phyloP scores from a whole-genome alignment of 257 asterid species.

The Catharanthus roseus region DNA sequence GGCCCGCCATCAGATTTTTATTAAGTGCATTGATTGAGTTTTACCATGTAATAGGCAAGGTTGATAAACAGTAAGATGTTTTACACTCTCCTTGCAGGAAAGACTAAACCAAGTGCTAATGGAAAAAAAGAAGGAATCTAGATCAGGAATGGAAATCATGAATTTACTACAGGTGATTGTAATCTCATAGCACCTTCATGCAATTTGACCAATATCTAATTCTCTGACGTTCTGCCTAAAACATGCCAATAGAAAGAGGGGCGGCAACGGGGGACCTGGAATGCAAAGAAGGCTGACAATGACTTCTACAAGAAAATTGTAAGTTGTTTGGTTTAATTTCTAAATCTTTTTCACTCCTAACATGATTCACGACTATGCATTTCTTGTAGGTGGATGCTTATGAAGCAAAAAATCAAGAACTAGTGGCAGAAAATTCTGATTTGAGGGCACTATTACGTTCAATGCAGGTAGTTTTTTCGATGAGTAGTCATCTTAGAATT shows the following conservation, averaged over 20 bases:
- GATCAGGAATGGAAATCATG: constrained; percentile 98
- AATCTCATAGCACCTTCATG: not conserved
- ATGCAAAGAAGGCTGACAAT: constrained; percentile 74
- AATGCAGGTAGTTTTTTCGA: constrained; percentile 61
- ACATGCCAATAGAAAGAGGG: constrained; percentile 79
- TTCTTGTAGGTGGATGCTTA: constrained; percentile 82
- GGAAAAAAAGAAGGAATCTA: constrained; percentile 98
- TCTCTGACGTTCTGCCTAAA: constrained; percentile 16
- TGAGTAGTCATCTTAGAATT: not conserved
- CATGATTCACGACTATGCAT: constrained; percentile 16
- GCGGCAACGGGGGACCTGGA: constrained; percentile 98
- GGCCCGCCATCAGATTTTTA: not conserved
- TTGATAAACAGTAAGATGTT: not conserved
- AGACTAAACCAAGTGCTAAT: constrained; percentile 80
- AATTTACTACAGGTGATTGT: constrained; percentile 75
- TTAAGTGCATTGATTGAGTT: not conserved
- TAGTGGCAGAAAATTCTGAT: constrained; percentile 88
- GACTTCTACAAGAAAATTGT: constrained; percentile 95
- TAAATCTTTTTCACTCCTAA: constrained; percentile 10
- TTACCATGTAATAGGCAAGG: not conserved
- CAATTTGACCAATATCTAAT: constrained; percentile 3
- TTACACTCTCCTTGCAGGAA: constrained; percentile 46
- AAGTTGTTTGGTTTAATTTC: constrained; percentile 23
- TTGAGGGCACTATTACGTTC: constrained; percentile 89
- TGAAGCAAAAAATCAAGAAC: constrained; percentile 93